A percentile compares a stretch with the other conserved stretches of the same genome.
phyloP scores from a whole-genome alignment of 441 rosid species.

The Syzygium malaccense region DNA sequence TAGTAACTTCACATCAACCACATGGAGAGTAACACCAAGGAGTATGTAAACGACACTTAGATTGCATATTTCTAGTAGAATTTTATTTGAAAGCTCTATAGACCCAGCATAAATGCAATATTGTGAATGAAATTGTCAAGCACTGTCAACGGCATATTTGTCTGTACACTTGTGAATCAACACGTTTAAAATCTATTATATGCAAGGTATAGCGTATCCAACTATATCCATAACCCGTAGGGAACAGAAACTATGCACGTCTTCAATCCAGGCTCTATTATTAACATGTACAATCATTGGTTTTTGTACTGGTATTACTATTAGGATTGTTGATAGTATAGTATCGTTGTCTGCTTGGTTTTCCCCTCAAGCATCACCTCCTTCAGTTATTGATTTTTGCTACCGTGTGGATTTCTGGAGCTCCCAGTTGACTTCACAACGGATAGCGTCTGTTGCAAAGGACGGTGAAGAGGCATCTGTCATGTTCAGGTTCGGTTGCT shows the following conservation, averaged over 20 bases:
- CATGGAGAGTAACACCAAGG: not conserved
- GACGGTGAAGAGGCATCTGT: not conserved
- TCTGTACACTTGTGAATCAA: not conserved
- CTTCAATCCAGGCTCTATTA: not conserved
- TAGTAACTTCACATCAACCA: not conserved
- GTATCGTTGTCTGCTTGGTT: not conserved
- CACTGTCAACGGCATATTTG: not conserved
- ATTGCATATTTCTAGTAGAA: not conserved
- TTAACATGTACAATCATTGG: not conserved
- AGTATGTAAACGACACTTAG: not conserved
- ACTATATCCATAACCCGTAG: not conserved
- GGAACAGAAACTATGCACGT: not conserved
- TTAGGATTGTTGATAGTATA: not conserved
- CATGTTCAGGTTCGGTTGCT: not conserved
- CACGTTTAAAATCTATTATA: not conserved
- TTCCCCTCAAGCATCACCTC: not conserved
- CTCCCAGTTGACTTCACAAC: not conserved
- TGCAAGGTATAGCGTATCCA: not conserved
- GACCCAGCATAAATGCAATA: not conserved
- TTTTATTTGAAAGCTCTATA: not conserved
- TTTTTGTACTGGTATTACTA: not conserved
- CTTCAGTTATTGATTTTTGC: not conserved
- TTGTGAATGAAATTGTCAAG: not conserved
- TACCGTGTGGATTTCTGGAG: not conserved
- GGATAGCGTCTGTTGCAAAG: not conserved